Conservation (phyloP, 495 filamentous ascomycete species). For the Xeromyces bisporus region DNA sequence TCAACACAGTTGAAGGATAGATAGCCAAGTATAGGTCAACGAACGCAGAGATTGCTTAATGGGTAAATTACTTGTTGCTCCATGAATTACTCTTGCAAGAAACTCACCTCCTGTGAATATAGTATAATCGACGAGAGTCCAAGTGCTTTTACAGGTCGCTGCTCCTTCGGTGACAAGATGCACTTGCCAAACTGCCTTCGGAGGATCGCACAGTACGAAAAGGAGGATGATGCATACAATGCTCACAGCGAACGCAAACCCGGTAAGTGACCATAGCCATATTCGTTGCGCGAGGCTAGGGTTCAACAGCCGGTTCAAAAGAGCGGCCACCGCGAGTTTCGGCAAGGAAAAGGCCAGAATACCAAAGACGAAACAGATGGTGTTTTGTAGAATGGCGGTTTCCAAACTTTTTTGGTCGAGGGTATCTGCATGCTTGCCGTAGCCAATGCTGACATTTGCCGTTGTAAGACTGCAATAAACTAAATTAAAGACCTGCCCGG, state of each 20-base stretch:
- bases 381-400: slow-evolving; percentile 9
- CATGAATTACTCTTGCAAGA: too few relatives aligned
- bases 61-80: too few relatives aligned
- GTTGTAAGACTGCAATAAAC: slow-evolving; percentile 10
- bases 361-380: slow-evolving; percentile 10
- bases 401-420: slow-evolving; percentile 4
- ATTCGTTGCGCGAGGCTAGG: slow-evolving; percentile 8
- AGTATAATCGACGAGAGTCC: slow-evolving; percentile 21
- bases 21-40: slow-evolving; percentile 21
- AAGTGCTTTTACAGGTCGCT: slow-evolving; percentile 13
- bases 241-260: slow-evolving; percentile 5
- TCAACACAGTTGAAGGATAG: slow-evolving; percentile 14
- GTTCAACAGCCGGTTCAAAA: slow-evolving; percentile 13
- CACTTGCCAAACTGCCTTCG: slow-evolving; percentile 7
- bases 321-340: slow-evolving; percentile 14
- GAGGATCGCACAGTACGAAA: slow-evolving; percentile 12
- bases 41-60: slow-evolving; percentile 20
- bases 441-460: slow-evolving; percentile 6
- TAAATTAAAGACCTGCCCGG: slow-evolving; percentile 5
- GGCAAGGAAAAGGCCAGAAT: slow-evolving; percentile 14
- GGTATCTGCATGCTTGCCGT: slow-evolving; percentile 7
- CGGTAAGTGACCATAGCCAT: slow-evolving; percentile 7
- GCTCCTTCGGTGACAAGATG: slow-evolving; percentile 2
- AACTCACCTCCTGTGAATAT: slow-evolving; percentile 21
- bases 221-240: slow-evolving; percentile 11